Evolutionary conservation across 768 basidiomycete genomes (phyloP), one percentile per base, ranked within the genome.

Genomic region (Suillus tomentosus): DNA sequence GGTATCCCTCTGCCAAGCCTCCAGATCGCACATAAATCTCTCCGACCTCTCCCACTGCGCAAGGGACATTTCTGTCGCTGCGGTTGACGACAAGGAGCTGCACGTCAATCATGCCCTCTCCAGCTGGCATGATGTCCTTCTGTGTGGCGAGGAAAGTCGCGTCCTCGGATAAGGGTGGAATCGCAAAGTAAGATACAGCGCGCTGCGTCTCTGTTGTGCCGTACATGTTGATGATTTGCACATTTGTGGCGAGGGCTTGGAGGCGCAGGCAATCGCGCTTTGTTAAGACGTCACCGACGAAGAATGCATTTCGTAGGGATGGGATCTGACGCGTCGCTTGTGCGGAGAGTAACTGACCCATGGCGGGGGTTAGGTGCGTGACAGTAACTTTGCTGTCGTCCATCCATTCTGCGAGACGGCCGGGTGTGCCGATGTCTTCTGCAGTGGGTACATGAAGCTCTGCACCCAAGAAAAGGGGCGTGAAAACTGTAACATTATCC

Each of bases 141-240:
- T 96, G 92, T 2, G 88, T 94, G 27, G 89, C 86, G 48, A 99
- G 84, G 85, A 97, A 98, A 1, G 95, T 95, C 0, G 90, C 84
- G 72, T 99, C 95, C 62, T 83, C 82, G 9, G 88, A 80, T 10
- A 96, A 85, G 60, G 92, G 85, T 2, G 96, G 95, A 69, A 99
- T 94, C 24, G 88, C 84, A 73, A 96, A 98, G 79, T 98, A 99
- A 24, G 96, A 98, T 11, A 99, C 97, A 2, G 97, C 97, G 60
- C 97, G 92, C 75, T 99, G 97, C 9, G 97, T 99, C 78, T 99
- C 97, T 24, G 97, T 99, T 8, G 97, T 99, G 17, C 97, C 97
- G 76, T 98, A 99, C 97, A 99, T 99, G 82, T 99, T 99, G 77
- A 99, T 89, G 73, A 99, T 98, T 40, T 88, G 82, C 15, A 96